Conservation (phyloP, 257 asterid species). For the Nicotiana attenuata region DNA sequence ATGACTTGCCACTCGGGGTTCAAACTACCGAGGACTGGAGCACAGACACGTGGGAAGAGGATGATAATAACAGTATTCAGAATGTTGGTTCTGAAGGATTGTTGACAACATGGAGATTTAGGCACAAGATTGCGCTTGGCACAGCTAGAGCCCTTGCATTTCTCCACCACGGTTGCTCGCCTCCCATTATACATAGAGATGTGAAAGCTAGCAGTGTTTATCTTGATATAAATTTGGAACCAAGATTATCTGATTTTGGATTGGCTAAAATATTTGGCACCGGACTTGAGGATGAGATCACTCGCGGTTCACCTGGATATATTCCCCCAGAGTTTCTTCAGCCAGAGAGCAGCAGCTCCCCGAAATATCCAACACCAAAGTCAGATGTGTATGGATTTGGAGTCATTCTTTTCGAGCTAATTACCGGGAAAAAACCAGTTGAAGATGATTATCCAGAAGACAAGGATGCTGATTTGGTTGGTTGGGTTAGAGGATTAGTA, state of each 20-base stretch:
- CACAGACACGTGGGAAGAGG: constrained; percentile 22
- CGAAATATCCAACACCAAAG: constrained; percentile 20
- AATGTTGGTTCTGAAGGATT: constrained; percentile 24
- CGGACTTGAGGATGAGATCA: constrained; percentile 19
- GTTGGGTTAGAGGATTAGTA: constrained; percentile 29
- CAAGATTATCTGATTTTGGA: constrained; percentile 29
- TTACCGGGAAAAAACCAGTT: constrained; percentile 26
- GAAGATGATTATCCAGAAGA: constrained; percentile 21
- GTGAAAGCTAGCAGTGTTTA: constrained; percentile 25
- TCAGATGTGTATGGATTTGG: constrained; percentile 30
- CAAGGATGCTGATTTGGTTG: constrained; percentile 14
- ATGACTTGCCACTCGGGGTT: constrained; percentile 19
- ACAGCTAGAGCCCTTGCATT: constrained; percentile 30
- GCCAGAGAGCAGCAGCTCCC: constrained; percentile 17
- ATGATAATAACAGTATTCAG: constrained; percentile 14
- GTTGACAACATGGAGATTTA: constrained; percentile 24
- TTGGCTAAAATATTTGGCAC: constrained; percentile 24
- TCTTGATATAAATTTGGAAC: constrained; percentile 22
- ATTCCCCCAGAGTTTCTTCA: constrained; percentile 25
- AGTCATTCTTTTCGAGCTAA: constrained; percentile 25
- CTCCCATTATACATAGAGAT: constrained; percentile 29
- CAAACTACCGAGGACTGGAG: constrained; percentile 22
- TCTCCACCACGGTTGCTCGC: constrained; percentile 35
- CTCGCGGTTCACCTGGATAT: constrained; percentile 22
- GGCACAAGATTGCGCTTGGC: constrained; percentile 27